A percentile compares a stretch with the other conserved stretches of the same genome.
These are phyloP conservation scores for Aurifilum marmelostoma DNA, from an alignment of 2,329 filamentous ascomycete genomes.

Conservation along the genomic window DNA sequence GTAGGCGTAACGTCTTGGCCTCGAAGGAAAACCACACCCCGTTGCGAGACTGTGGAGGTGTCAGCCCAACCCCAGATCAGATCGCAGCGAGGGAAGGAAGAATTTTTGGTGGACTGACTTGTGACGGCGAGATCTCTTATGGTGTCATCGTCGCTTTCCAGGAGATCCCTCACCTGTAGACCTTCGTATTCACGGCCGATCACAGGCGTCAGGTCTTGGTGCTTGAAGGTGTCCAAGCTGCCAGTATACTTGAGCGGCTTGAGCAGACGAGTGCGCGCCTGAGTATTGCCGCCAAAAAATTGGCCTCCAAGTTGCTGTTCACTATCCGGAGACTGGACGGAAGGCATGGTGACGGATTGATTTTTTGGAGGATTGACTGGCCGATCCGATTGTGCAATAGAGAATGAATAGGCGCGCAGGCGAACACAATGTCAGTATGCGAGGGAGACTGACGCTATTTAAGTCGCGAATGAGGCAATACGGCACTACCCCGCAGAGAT, in stretches of 20 bases:
- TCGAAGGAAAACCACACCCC: conserved; percentile 55
- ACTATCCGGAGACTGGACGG: conserved; percentile 31
- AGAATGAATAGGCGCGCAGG: neutral
- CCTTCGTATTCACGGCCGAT: conserved; percentile 40
- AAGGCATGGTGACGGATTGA: conserved; percentile 41
- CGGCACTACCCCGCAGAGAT: neutral
- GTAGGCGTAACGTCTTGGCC: conserved; percentile 49
- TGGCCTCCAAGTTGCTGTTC: conserved; percentile 29
- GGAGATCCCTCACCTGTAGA: conserved; percentile 38
- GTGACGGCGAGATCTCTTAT: conserved; percentile 39
- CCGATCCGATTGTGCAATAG: neutral
- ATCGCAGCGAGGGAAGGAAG: neutral
- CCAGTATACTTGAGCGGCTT: conserved; percentile 40
- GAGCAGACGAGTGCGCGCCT: conserved; percentile 32
- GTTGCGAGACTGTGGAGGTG: conserved; percentile 43
- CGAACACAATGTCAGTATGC: neutral
- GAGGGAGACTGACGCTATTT: neutral
- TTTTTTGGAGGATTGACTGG: neutral
- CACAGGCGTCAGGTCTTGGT: conserved; percentile 40
- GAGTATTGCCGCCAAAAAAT: conserved; percentile 35
- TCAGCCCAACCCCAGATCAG: conserved; percentile 8
- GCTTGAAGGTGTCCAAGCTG: conserved; percentile 44
- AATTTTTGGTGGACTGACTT: conserved; percentile 29
- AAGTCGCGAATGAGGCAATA: neutral
- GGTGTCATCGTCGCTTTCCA: conserved; percentile 37